Conservation (phyloP, 257 asterid genomes). For the Voacanga thouarsii region DNA sequence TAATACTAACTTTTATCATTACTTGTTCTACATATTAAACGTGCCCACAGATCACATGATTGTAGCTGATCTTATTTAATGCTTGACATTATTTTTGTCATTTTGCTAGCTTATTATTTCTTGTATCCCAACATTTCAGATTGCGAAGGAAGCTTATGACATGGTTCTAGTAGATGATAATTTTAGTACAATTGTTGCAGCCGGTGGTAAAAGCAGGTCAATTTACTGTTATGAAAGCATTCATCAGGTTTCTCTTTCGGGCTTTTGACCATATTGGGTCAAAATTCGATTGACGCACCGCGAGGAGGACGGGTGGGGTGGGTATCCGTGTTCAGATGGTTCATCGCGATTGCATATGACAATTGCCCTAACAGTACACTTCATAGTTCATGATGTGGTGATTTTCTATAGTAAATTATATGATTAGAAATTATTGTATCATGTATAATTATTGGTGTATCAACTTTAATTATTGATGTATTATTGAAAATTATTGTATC, state of each 20-base stretch:
- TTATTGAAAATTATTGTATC: too few species aligned
- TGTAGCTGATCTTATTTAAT: not conserved
- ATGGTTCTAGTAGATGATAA: constrained; percentile 98
- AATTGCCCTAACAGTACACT: too few species aligned
- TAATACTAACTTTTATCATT: not conserved
- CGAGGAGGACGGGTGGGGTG: too few species aligned
- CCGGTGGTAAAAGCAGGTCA: constrained; percentile 97
- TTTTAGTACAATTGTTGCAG: constrained; percentile 91
- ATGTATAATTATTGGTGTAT: too few species aligned
- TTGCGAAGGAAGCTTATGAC: constrained; percentile 98
- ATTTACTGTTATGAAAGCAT: constrained; percentile 91
- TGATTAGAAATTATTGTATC: too few species aligned
- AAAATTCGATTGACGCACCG: too few species aligned
- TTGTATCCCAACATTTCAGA: constrained; percentile 38
- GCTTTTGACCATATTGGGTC: too few species aligned
- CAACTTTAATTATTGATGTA: too few species aligned
- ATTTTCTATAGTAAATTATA: too few species aligned
- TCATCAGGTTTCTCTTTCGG: constrained; percentile 70
- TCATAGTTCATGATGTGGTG: too few species aligned
- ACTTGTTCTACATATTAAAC: not conserved
- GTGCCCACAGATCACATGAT: not conserved
- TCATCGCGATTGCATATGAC: too few species aligned
- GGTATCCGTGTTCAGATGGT: too few species aligned
- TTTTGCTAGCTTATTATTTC: not conserved
- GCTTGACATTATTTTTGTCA: not conserved